phyloP scores from a whole-genome alignment of 805 yeast species.

The Kuraishia capsulata region DNA sequence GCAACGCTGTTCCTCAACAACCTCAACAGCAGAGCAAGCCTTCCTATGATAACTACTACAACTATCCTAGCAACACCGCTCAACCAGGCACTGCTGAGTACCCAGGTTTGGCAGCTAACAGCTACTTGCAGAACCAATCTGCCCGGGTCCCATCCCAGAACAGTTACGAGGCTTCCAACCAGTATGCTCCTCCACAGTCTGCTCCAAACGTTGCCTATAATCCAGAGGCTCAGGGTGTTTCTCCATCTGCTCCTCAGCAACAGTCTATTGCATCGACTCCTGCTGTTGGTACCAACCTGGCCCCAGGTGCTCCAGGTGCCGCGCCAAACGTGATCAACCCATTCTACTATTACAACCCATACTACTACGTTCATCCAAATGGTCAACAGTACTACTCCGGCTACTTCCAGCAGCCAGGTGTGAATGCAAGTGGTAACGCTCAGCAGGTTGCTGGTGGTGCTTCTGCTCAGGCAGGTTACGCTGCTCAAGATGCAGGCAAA shows the following conservation, averaged over 20 bases:
- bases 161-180: slow-evolving; percentile 1
- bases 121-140: slow-evolving; percentile 3
- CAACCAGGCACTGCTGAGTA: slow-evolving; percentile 5
- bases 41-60: slow-evolving; percentile 7
- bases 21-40: slow-evolving; percentile 8
- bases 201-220: slow-evolving; percentile 1
- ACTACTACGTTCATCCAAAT: slow-evolving; percentile 19
- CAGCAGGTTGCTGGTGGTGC: slow-evolving; percentile 8
- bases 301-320: slow-evolving; percentile 20
- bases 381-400: slow-evolving; percentile 16
- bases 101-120: slow-evolving; percentile 1
- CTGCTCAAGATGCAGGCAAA: slow-evolving; percentile 4
- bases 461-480: slow-evolving; percentile 9
- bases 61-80: slow-evolving; percentile 9
- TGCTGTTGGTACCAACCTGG: slow-evolving; percentile 7
- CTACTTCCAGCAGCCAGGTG: slow-evolving; percentile 10
- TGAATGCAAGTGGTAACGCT: slow-evolving; percentile 2
- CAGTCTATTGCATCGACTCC: slow-evolving; percentile 3
- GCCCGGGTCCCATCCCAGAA: slow-evolving; percentile 2
- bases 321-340: slow-evolving; percentile 4
- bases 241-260: slow-evolving; percentile 1
- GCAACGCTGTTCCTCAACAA: slow-evolving; percentile 11
- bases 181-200: slow-evolving; percentile 5
- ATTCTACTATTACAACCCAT: slow-evolving; percentile 22
- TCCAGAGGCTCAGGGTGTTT: slow-evolving; percentile 2